Base-by-base conservation (phyloP, 208 protist species). In the Leishmania amazonensis region DNA sequence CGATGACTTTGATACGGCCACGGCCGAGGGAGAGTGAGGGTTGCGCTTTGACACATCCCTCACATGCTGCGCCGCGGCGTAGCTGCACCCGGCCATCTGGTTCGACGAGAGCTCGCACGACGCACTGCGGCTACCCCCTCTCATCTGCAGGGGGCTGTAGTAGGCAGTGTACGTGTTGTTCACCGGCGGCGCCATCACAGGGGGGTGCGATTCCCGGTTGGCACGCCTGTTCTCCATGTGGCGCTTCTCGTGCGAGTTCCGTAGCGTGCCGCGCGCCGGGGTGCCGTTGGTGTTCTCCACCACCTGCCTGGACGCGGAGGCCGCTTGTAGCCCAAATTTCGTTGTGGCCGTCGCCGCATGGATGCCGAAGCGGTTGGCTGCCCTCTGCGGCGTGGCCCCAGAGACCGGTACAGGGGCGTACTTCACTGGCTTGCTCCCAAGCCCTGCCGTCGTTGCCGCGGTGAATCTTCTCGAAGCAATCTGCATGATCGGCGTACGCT, bases 101-200 rank as follows among this genome's bases (percentile, higher is more conserved):
- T 80, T 80, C 57, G 58, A 58, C n/a, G 45, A 49, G 9, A 78
- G 54, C 15, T 81, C 71, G 19, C 62, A 31, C 72, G 81, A 78
- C 70, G 51, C 28, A 40, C 7, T 76, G 31, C 47, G 49, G 71
- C 72, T 81, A 9, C 57, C 58, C 54, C 19, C 24, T 62, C 64
- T 71, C 70, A 62, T 68, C 58, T 80, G 75, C 19, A 81, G 81
- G 47, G 51, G 73, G 72, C 57, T 74, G 76, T 77, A 74, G 71
- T 78, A 64, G 76, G 58, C 60, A 60, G 38, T 81, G 81, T 81
- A 81, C 38, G 58, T 78, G 47, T 35, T 74, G 57, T 72, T 68
- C 60, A 54, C 47, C 49, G 75, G 76, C 38, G 81, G 60, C 13
- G 54, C n/a, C 38, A 49, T n/a, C 28, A 28, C 4, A 17, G 75